These are phyloP conservation scores for Eimeria necatrix DNA, from an alignment of 169 alveolate genomes.

Conservation along the genomic window DNA sequence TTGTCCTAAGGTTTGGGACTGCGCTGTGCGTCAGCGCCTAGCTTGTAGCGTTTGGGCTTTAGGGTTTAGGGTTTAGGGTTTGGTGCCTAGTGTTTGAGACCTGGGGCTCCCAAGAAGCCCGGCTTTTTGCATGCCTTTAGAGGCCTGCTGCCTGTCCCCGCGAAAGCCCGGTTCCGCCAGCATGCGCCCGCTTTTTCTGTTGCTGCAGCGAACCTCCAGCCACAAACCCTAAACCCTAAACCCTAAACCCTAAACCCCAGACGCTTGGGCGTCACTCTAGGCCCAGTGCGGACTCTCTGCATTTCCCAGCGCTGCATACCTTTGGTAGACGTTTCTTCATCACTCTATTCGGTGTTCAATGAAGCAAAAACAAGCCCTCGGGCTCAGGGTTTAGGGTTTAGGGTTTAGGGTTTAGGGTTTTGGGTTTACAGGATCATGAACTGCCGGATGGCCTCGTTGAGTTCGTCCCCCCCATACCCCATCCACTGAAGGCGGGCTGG, in stretches of 20 bases:
- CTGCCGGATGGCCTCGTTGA: constrained; percentile 1
- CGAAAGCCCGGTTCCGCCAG: neutral
- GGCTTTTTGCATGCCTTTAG: neutral
- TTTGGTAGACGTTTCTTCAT: too few relatives aligned
- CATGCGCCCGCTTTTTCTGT: neutral
- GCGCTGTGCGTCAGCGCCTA: neutral
- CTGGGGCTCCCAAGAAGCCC: neutral
- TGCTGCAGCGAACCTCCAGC: constrained; percentile 5
- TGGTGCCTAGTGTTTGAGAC: neutral
- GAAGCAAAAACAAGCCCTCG: neutral
- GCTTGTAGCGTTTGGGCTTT: neutral
- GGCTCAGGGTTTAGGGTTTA: neutral
- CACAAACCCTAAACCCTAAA: constrained; percentile 52
- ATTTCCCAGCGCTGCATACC: too few relatives aligned
- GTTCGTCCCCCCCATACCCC: neutral
- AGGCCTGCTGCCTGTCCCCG: neutral
- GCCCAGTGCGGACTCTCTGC: too few relatives aligned
- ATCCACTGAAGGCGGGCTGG: neutral
- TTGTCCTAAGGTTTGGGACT: too few relatives aligned
- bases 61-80: constrained; percentile 54
- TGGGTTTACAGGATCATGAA: neutral
- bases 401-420: constrained; percentile 33
- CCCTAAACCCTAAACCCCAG: neutral
- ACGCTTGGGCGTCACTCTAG: too few relatives aligned
- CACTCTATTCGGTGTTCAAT: too few relatives aligned